A percentile compares a stretch with the other conserved stretches of the same genome.
Evolutionary conservation across 2,329 filamentous ascomycete species (phyloP).

Genomic region (Sclerotinia nivalis): DNA sequence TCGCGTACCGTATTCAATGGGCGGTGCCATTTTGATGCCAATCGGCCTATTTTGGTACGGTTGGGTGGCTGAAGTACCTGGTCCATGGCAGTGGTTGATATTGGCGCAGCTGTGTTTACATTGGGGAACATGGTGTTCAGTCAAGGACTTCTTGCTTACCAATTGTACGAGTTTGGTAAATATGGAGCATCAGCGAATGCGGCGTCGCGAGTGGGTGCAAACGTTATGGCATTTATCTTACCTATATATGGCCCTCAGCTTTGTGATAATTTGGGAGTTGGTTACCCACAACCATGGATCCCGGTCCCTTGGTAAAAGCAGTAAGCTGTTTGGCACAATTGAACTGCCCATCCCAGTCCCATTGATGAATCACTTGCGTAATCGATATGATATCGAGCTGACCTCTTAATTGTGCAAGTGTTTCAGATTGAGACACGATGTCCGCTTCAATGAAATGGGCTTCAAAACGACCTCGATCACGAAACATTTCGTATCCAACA

Average conservation of each 20-base stretch:
- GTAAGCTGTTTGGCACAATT: conserved; percentile 25
- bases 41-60: neutral
- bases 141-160: neutral
- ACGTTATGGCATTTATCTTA: neutral
- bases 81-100: neutral
- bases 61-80: neutral
- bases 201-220: neutral
- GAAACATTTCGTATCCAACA: conserved; percentile 44
- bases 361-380: conserved; percentile 48
- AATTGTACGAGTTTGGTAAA: neutral
- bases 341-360: conserved; percentile 44
- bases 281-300: conserved; percentile 22
- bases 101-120: neutral
- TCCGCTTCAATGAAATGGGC: conserved; percentile 42
- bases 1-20: neutral
- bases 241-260: neutral
- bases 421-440: conserved; percentile 28
- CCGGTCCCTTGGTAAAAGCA: conserved; percentile 6
- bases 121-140: neutral
- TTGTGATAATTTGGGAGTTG: neutral
- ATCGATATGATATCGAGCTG: conserved; percentile 47
- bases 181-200: neutral
- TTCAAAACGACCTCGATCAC: conserved; percentile 40
- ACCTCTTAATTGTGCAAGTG: conserved; percentile 42
- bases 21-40: neutral